Evolutionary conservation across 2,329 filamentous ascomycete genomes (phyloP).

Genomic region (Phialemoniopsis sp.): DNA sequence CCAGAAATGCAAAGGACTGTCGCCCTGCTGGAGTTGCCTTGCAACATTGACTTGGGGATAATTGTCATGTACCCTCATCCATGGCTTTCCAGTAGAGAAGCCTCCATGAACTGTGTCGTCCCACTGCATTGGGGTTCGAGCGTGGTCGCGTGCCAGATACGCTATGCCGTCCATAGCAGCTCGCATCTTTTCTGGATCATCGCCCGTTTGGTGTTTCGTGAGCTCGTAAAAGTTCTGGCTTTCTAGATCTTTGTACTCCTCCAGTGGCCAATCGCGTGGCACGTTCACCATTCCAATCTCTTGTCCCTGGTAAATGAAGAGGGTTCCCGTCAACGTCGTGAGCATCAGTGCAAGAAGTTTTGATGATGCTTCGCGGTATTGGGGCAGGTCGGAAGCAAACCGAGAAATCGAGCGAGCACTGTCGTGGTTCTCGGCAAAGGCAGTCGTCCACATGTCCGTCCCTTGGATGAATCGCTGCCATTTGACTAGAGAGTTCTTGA

Average conservation of each 20-base stretch:
- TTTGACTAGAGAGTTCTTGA: constrained; percentile 42
- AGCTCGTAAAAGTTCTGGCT: constrained; percentile 38
- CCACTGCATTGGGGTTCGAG: constrained; percentile 63
- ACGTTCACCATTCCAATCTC: constrained; percentile 57
- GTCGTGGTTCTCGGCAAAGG: constrained; percentile 63
- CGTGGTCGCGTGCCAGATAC: constrained; percentile 60
- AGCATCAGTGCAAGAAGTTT: constrained; percentile 50
- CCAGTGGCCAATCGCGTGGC: constrained; percentile 41
- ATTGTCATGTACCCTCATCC: constrained; percentile 61
- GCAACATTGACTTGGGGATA: constrained; percentile 52
- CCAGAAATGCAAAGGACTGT: constrained; percentile 59
- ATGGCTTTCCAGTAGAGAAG: too few relatives aligned
- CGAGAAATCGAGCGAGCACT: constrained; percentile 51
- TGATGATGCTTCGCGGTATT: constrained; percentile 36
- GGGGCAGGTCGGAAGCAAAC: constrained; percentile 38
- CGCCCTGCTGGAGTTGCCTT: constrained; percentile 33
- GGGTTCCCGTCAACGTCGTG: constrained; percentile 42
- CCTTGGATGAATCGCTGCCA: constrained; percentile 48
- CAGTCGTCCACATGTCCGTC: constrained; percentile 53
- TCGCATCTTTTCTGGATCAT: constrained; percentile 31
- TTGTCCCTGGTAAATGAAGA: constrained; percentile 58
- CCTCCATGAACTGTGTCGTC: too few relatives aligned
- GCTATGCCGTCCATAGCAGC: constrained; percentile 49
- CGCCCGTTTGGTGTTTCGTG: too few relatives aligned
- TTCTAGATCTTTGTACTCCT: constrained; percentile 45